Conservation (phyloP, 23 red algal species). For the Gracilaria vermiculophylla region DNA sequence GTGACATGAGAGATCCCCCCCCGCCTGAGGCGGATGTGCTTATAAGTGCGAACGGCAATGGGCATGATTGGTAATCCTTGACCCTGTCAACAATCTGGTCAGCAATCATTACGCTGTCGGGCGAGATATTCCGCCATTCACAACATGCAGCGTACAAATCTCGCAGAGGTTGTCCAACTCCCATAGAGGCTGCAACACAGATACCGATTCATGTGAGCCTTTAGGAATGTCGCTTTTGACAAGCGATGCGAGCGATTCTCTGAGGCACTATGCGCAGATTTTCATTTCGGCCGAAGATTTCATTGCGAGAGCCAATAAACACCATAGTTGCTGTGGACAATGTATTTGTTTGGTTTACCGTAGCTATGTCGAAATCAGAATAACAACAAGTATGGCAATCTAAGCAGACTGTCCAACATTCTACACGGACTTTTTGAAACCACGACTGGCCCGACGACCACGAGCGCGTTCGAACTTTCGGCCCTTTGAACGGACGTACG, state of each 20-base stretch:
- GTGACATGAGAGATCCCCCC: not conserved
- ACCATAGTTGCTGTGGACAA: not conserved
- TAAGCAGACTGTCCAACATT: not conserved
- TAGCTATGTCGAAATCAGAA: not conserved
- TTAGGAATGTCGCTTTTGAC: too few relatives aligned
- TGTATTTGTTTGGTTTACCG: conserved; percentile 14
- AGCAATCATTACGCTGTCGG: not conserved
- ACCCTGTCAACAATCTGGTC: not conserved
- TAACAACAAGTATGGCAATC: not conserved
- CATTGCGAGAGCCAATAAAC: not conserved
- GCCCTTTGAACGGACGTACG: conserved; percentile 91
- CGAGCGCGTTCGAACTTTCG: conserved; percentile 97
- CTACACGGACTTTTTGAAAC: conserved; percentile 89
- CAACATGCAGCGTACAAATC: not conserved
- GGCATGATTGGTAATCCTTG: not conserved
- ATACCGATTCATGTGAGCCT: not conserved
- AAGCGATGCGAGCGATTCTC: not conserved
- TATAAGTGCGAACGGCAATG: conserved; percentile 25
- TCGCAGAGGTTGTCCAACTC: not conserved
- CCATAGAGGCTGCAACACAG: not conserved
- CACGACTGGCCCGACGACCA: conserved; percentile 87
- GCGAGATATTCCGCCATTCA: not conserved
- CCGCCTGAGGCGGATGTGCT: not conserved
- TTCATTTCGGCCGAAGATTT: too few relatives aligned
- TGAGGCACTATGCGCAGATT: not conserved